Evolutionary conservation across 1,139 yeast species (phyloP).

Genomic region (Pichia sp.): DNA sequence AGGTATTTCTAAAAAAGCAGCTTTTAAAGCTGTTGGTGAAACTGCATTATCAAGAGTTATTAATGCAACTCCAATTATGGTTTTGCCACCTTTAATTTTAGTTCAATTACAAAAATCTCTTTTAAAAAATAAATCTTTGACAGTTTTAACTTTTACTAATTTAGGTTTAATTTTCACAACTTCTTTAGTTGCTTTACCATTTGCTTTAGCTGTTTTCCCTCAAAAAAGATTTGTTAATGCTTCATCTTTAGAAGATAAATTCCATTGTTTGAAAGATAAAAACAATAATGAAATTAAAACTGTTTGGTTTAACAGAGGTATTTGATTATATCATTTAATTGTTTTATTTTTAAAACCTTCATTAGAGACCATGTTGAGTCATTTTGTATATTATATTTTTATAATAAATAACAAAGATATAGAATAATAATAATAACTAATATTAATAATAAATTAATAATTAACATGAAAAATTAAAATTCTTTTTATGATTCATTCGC

Average conservation of each 20-base stretch:
- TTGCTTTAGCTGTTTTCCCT: slow-evolving; percentile 93
- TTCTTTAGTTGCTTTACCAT: slow-evolving; percentile 81
- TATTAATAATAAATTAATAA: too few relatives aligned
- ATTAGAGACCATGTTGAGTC: neutral
- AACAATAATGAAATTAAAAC: slow-evolving; percentile 52
- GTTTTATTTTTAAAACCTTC: neutral
- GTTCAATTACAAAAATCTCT: slow-evolving; percentile 67
- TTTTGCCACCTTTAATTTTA: slow-evolving; percentile 78
- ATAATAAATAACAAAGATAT: too few relatives aligned
- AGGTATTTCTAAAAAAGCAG: slow-evolving; percentile 82
- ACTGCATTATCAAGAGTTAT: slow-evolving; percentile 93
- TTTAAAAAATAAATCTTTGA: slow-evolving; percentile 59
- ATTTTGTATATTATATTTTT: neutral
- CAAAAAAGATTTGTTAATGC: slow-evolving; percentile 66
- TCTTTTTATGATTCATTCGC: too few relatives aligned
- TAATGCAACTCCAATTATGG: slow-evolving; percentile 97
- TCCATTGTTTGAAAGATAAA: slow-evolving; percentile 54
- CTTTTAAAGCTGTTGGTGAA: slow-evolving; percentile 88
- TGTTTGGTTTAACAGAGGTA: slow-evolving; percentile 90
- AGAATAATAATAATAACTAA: too few relatives aligned
- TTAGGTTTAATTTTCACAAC: slow-evolving; percentile 81
- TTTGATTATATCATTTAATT: slow-evolving; percentile 25
- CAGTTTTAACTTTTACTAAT: slow-evolving; percentile 63
- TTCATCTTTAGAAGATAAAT: slow-evolving; percentile 53
- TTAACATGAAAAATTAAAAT: too few relatives aligned